Evolutionary conservation across 352 stramenopile species (phyloP).

Genomic region (Phytophthora hibernalis): DNA sequence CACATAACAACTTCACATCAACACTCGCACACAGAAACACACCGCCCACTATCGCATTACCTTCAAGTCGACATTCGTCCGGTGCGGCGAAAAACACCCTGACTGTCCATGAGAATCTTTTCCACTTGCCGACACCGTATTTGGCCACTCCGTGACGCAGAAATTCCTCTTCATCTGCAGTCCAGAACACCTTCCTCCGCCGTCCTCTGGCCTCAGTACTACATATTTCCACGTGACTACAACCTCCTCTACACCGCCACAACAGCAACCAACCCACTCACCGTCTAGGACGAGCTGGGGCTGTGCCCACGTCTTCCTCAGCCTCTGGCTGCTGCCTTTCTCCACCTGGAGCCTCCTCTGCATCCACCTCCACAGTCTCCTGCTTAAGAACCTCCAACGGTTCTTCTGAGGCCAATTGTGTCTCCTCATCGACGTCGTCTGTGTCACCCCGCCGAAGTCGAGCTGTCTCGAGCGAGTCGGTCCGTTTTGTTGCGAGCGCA

Average conservation of each 20-base stretch:
- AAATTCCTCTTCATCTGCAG: conserved; percentile 48
- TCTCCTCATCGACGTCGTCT: conserved; percentile 2
- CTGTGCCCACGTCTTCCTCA: background rate
- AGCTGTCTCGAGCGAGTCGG: conserved; percentile 42
- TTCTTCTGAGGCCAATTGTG: no score
- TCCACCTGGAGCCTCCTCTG: background rate
- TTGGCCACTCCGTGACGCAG: conserved; percentile 50
- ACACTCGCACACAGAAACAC: background rate
- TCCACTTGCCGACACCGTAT: conserved; percentile 55
- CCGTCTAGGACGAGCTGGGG: background rate
- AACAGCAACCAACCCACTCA: background rate
- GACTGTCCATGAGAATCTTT: conserved; percentile 49
- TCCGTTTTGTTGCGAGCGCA: conserved; percentile 9
- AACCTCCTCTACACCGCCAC: background rate
- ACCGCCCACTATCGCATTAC: conserved; percentile 17
- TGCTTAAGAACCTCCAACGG: background rate
- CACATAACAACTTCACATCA: background rate
- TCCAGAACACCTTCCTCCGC: conserved; percentile 50
- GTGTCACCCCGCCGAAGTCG: conserved; percentile 37
- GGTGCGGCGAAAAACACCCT: conserved; percentile 48
- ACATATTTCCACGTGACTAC: background rate
- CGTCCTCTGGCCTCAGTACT: conserved; percentile 18
- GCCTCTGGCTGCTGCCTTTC: background rate
- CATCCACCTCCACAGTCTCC: background rate
- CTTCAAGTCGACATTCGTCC: conserved; percentile 77